Conservation (phyloP, 257 asterid genomes). For the Capsicum pubescens region DNA sequence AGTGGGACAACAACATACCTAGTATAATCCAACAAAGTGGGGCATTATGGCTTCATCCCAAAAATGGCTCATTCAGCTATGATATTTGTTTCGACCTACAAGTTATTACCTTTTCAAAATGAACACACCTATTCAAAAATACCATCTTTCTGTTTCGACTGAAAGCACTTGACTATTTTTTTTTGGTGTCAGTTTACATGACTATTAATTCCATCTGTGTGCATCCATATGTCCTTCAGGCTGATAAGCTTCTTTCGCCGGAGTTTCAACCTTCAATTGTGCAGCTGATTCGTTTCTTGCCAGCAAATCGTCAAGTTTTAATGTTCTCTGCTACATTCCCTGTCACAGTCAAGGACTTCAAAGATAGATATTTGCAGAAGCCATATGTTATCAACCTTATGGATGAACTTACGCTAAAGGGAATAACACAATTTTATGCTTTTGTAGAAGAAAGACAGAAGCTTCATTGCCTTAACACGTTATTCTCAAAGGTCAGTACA, state of each 20-base stretch:
- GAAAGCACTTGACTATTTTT: background rate
- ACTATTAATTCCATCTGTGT: conserved; percentile 17
- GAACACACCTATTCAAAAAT: background rate
- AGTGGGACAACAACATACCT: too few relatives aligned
- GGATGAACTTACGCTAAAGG: conserved; percentile 98
- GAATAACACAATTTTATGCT: conserved; percentile 88
- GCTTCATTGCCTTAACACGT: conserved; percentile 90
- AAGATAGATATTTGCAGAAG: conserved; percentile 70
- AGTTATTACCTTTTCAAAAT: background rate
- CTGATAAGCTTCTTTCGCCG: conserved; percentile 92
- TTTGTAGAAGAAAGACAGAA: conserved; percentile 96
- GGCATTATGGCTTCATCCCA: background rate
- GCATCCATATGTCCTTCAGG: conserved; percentile 57
- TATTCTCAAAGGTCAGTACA: conserved; percentile 70
- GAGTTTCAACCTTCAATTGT: conserved; percentile 91
- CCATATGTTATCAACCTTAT: conserved; percentile 87
- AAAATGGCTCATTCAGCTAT: background rate
- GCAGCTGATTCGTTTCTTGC: conserved; percentile 78
- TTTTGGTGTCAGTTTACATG: background rate
- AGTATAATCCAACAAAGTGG: too few relatives aligned
- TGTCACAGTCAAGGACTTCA: conserved; percentile 86
- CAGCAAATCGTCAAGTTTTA: conserved; percentile 78
- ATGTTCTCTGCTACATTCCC: conserved; percentile 97
- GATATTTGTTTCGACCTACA: background rate
- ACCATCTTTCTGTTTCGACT: background rate